Evolutionary conservation across 2,329 filamentous ascomycete genomes (phyloP).

Genomic region (Sphaerulina vaccinii): DNA sequence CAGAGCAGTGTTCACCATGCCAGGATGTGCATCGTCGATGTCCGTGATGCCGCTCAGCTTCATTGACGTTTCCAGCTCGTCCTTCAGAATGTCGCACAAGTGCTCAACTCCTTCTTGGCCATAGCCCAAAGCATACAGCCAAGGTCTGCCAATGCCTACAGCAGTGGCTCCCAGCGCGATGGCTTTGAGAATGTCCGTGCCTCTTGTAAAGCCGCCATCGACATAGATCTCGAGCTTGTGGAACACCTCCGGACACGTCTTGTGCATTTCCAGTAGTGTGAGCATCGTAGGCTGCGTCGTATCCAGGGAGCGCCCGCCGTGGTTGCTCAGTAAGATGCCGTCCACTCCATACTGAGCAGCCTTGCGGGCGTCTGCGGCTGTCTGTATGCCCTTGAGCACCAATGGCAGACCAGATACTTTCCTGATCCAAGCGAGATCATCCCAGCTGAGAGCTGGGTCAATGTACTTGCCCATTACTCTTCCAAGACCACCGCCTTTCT

Average conservation of each 20-base stretch:
- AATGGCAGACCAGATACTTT: constrained; percentile 64
- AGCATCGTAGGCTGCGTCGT: constrained; percentile 53
- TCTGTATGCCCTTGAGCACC: constrained; percentile 60
- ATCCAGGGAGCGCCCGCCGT: constrained; percentile 54
- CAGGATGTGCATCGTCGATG: constrained; percentile 59
- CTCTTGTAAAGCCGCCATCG: constrained; percentile 52
- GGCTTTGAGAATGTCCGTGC: constrained; percentile 53
- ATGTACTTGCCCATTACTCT: constrained; percentile 57
- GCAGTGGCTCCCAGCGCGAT: constrained; percentile 57
- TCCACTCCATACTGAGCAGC: constrained; percentile 48
- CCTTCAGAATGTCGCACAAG: constrained; percentile 42
- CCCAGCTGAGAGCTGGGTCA: constrained; percentile 50
- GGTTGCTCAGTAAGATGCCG: constrained; percentile 54
- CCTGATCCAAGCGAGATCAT: constrained; percentile 58
- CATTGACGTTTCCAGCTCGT: constrained; percentile 66
- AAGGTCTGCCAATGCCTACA: constrained; percentile 58
- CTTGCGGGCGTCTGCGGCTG: constrained; percentile 49
- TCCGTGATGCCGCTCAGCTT: constrained; percentile 62
- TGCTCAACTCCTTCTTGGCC: constrained; percentile 51
- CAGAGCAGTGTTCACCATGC: constrained; percentile 51
- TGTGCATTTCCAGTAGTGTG: constrained; percentile 61
- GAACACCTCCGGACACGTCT: constrained; percentile 59
- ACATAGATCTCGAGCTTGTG: constrained; percentile 49
- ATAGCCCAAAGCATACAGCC: constrained; percentile 60
- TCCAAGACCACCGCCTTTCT: constrained; percentile 56